Evolutionary conservation across 108 stramenopile species (phyloP).

Genomic region (Discostella stelligeroides): DNA sequence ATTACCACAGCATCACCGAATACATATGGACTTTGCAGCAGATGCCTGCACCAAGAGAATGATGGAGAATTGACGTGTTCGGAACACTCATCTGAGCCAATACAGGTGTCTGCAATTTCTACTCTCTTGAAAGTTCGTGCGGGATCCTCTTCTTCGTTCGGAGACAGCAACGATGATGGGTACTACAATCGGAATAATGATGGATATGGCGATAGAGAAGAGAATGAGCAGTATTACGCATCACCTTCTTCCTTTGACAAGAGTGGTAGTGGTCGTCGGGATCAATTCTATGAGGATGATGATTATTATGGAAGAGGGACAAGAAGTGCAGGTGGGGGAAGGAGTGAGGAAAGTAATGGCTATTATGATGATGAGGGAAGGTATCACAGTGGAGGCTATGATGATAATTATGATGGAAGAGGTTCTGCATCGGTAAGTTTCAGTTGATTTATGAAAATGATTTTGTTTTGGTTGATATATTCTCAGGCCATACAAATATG

Average conservation of each 20-base stretch:
- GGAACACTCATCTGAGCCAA: too few species aligned
- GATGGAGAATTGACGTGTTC: too few species aligned
- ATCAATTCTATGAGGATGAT: slow-evolving; percentile 29
- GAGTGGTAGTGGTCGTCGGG: neutral
- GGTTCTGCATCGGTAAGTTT: neutral
- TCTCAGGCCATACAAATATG: too few species aligned
- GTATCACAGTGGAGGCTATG: slow-evolving; percentile 23
- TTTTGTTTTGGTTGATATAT: too few species aligned
- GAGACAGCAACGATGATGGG: slow-evolving; percentile 23
- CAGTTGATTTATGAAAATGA: neutral
- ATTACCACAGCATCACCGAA: too few species aligned
- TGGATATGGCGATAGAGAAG: slow-evolving; percentile 11
- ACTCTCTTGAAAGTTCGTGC: slow-evolving; percentile 13
- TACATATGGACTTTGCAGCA: too few species aligned
- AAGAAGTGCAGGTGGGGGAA: slow-evolving; percentile 3
- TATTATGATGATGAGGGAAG: slow-evolving; percentile 52
- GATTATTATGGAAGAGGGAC: slow-evolving; percentile 18
- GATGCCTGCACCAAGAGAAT: too few species aligned
- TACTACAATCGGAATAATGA: slow-evolving; percentile 11
- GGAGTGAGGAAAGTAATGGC: slow-evolving; percentile 17
- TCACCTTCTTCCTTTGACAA: slow-evolving; percentile 2
- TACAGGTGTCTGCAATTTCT: too few species aligned
- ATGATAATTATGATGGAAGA: slow-evolving; percentile 19
- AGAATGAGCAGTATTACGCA: slow-evolving; percentile 4
- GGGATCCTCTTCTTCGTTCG: slow-evolving; percentile 24